Percentiles rank a stretch among this genome's conserved stretches.
These are phyloP conservation scores for Podila clonocystis DNA, from an alignment of 192 early-diverging fungal species.

Conservation along the genomic window DNA sequence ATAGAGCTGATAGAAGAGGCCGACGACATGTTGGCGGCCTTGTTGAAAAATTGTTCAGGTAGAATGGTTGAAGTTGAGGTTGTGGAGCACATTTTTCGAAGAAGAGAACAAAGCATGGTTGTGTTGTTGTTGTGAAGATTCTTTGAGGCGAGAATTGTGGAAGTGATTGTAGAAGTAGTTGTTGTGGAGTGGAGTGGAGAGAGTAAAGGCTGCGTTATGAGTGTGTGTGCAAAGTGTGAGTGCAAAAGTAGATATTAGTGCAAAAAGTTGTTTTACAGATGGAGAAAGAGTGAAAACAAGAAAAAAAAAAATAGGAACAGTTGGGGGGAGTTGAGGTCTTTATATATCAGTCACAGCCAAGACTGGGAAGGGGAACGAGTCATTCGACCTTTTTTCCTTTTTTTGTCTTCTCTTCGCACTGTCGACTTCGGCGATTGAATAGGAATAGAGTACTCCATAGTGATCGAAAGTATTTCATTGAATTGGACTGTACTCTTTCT, in stretches of 20 bases:
- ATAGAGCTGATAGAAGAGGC: conserved; percentile 15
- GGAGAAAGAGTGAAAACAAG: neutral
- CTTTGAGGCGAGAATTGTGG: conserved; percentile 30
- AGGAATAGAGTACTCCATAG: too few relatives aligned
- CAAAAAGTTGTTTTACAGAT: conserved; percentile 7
- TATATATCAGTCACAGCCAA: conserved; percentile 3
- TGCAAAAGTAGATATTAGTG: neutral
- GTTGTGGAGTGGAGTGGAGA: neutral
- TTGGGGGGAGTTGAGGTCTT: neutral
- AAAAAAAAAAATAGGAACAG: conserved; percentile 3
- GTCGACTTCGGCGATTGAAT: too few relatives aligned
- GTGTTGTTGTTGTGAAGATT: conserved; percentile 11
- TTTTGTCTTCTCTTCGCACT: neutral
- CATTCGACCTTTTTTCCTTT: neutral
- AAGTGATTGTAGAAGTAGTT: neutral
- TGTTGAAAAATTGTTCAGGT: conserved; percentile 29
- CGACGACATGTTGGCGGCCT: conserved; percentile 27
- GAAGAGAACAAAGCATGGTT: conserved; percentile 48
- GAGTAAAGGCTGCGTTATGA: neutral
- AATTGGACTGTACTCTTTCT: too few relatives aligned
- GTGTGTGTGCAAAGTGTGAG: neutral
- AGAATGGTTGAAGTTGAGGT: conserved; percentile 16
- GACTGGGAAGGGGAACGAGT: neutral
- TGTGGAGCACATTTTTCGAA: conserved; percentile 46
- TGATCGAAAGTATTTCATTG: too few relatives aligned